Evolutionary conservation across 2,329 filamentous ascomycete species (phyloP).

Genomic region (Chaetomiaceae sp.): DNA sequence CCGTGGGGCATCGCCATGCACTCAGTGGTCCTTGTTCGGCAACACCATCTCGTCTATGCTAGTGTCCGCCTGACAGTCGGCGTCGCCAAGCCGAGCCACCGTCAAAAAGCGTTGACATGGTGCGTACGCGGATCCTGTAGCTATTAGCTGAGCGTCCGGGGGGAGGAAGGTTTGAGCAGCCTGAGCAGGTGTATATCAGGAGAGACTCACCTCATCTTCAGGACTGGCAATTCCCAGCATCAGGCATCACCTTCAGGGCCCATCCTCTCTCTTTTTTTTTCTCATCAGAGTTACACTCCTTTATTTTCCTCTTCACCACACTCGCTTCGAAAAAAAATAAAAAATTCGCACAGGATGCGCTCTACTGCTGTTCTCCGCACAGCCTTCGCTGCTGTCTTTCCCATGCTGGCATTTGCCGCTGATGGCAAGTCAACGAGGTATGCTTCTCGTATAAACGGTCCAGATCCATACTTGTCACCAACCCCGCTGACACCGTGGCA

Average conservation of each 20-base stretch:
- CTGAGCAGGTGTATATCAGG: not conserved
- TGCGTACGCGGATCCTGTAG: not conserved
- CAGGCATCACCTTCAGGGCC: not conserved
- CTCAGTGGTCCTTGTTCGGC: slow-evolving; percentile 14
- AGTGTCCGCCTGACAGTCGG: not conserved
- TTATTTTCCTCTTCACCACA: not conserved
- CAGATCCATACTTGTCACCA: no score
- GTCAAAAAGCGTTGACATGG: not conserved
- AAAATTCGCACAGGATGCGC: slow-evolving; percentile 23
- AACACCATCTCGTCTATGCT: slow-evolving; percentile 8
- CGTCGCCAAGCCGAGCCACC: slow-evolving; percentile 1
- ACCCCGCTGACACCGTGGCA: not conserved
- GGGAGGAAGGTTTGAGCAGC: not conserved
- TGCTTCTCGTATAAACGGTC: not conserved
- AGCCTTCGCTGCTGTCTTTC: slow-evolving; percentile 20
- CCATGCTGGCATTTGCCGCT: slow-evolving; percentile 20
- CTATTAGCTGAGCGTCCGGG: not conserved
- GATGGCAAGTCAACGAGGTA: slow-evolving; percentile 27
- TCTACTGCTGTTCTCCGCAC: slow-evolving; percentile 20
- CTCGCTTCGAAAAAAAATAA: no score
- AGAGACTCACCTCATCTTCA: not conserved
- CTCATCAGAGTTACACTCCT: not conserved
- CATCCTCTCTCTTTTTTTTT: not conserved
- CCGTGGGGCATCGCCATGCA: slow-evolving; percentile 1
- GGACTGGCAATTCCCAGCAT: not conserved